phyloP scores from a whole-genome alignment of 306 rosid genomes.

The Comarum palustre region DNA sequence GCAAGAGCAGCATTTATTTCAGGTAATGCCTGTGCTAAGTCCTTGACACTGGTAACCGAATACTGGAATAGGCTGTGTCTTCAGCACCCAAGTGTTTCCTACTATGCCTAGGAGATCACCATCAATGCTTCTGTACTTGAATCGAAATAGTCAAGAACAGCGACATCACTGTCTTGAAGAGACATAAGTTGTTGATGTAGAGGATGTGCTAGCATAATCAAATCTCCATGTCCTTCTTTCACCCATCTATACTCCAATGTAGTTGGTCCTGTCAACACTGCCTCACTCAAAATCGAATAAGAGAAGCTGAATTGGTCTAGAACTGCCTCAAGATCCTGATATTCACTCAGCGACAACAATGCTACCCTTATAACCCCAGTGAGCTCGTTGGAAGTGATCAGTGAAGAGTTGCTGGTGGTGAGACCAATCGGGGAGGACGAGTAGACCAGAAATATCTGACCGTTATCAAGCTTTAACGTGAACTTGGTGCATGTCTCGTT shows the following conservation, averaged over 20 bases:
- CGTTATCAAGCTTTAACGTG: conserved; percentile 47
- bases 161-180: conserved; percentile 15
- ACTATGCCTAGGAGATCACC: conserved; percentile 65
- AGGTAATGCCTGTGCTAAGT: conserved; percentile 7
- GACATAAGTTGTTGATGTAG: conserved; percentile 53
- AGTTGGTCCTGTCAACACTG: conserved; percentile 37
- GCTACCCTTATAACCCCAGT: conserved; percentile 53
- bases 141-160: conserved; percentile 43
- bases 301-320: conserved; percentile 50
- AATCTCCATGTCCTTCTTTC: conserved; percentile 46
- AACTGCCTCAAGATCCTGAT: conserved; percentile 16
- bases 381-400: conserved; percentile 42
- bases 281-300: conserved; percentile 55
- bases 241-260: conserved; percentile 51
- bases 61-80: conserved; percentile 48
- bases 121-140: conserved; percentile 62
- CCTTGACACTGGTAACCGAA: conserved; percentile 46
- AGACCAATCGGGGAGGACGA: conserved; percentile 45
- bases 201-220: conserved; percentile 64
- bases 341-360: conserved; percentile 29
- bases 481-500: conserved; percentile 38
- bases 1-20: conserved; percentile 45
- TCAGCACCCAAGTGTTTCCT: conserved; percentile 55
- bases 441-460: conserved; percentile 62
- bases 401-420: conserved; percentile 25